phyloP scores from a whole-genome alignment of 495 filamentous ascomycete genomes.

The Neurospora hispaniola region DNA sequence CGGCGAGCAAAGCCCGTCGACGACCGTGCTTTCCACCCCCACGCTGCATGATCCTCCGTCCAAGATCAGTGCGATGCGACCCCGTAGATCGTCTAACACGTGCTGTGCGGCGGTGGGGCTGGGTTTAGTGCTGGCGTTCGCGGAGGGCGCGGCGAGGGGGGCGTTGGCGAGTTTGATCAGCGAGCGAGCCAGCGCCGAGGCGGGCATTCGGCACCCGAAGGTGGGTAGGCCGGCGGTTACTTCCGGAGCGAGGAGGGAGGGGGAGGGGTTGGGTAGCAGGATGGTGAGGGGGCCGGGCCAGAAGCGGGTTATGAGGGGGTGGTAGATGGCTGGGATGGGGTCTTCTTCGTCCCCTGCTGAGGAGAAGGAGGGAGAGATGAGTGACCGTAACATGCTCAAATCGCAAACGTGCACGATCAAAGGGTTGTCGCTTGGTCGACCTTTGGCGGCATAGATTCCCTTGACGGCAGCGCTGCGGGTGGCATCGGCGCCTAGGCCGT shows the following conservation, averaged over 20 bases:
- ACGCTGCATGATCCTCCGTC: conserved; percentile 81
- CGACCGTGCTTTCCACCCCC: conserved; percentile 93
- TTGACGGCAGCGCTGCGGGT: conserved; percentile 68
- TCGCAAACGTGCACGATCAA: conserved; percentile 88
- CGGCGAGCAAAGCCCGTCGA: conserved; percentile 74
- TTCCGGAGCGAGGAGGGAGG: conserved; percentile 66
- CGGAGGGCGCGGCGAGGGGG: conserved; percentile 88
- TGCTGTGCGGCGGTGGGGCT: conserved; percentile 84
- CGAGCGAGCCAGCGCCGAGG: conserved; percentile 69
- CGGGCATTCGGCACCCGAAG: conserved; percentile 86
- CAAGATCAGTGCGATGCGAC: conserved; percentile 77
- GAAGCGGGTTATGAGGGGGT: conserved; percentile 67
- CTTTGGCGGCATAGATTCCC: conserved; percentile 86
- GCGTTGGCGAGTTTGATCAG: conserved; percentile 66
- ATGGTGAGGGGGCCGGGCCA: conserved; percentile 96
- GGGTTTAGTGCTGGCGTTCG: conserved; percentile 87
- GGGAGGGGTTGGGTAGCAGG: conserved; percentile 64
- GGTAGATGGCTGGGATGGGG: conserved; percentile 71
- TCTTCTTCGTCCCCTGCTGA: conserved; percentile 11
- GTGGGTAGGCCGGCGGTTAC: conserved; percentile 76
- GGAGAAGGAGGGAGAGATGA: conserved; percentile 31
- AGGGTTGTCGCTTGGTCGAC: conserved; percentile 84
- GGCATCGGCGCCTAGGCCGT: conserved; percentile 91
- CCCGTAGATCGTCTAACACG: conserved; percentile 73
- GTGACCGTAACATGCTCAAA: conserved; percentile 59